phyloP scores from a whole-genome alignment of 148 eudicot species.

The Vaccinium darrowii region DNA sequence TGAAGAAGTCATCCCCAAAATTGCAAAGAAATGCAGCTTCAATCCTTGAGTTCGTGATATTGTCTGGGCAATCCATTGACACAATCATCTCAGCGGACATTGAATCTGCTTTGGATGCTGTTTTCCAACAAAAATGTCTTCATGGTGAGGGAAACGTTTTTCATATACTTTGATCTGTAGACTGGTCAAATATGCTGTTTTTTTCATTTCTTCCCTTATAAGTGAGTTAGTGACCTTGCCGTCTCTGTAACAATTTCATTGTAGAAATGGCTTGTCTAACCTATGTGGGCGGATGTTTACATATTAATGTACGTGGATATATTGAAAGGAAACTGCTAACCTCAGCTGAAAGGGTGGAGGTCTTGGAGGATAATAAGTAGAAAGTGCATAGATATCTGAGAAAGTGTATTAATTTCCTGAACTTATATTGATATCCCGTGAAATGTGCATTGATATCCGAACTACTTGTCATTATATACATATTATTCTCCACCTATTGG shows the following conservation, averaged over 20 bases:
- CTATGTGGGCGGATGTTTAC: background rate
- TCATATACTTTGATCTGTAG: background rate
- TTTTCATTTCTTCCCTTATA: slow-evolving; percentile 9
- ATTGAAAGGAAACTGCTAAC: too few relatives aligned
- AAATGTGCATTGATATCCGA: too few relatives aligned
- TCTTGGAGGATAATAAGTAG: too few relatives aligned
- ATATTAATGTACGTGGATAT: too few relatives aligned
- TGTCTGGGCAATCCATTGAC: slow-evolving; percentile 40
- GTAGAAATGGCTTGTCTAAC: background rate
- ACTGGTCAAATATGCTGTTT: background rate
- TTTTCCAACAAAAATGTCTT: slow-evolving; percentile 52
- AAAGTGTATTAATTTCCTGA: too few relatives aligned
- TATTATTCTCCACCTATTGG: too few relatives aligned
- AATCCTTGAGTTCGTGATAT: slow-evolving; percentile 57
- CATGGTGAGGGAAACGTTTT: slow-evolving; percentile 37
- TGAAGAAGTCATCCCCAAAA: slow-evolving; percentile 46
- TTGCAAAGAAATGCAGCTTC: slow-evolving; percentile 74
- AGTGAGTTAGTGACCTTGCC: background rate
- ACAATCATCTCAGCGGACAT: slow-evolving; percentile 41
- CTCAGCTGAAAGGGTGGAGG: too few relatives aligned
- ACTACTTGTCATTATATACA: too few relatives aligned
- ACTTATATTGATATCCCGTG: too few relatives aligned
- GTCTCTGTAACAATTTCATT: background rate
- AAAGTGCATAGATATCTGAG: too few relatives aligned
- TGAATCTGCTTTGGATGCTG: slow-evolving; percentile 50